Base-by-base conservation (phyloP, 495 filamentous ascomycete species). In the Penicillium cosmopolitanum region DNA sequence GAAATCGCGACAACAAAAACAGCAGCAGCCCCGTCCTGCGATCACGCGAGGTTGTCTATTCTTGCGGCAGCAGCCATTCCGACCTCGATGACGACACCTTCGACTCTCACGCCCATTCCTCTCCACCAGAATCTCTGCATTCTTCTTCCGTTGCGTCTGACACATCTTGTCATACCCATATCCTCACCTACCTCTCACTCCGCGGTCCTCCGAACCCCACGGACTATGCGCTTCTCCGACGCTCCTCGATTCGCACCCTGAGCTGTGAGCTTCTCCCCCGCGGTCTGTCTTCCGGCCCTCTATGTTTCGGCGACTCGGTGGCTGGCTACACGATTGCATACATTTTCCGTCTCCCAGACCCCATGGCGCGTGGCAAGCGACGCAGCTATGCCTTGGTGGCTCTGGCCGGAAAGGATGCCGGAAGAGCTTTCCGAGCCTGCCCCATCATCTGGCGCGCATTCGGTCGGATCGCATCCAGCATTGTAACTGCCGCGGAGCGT, bases 291-390 rank as follows among this genome's bases (percentile, higher is more conserved):
- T 86, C 86, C 15, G 93, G 93, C 0, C 90, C 91, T 11, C 82
- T 97, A 42, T 91, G 91, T 64, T 97, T 97, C 62, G 92, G 92
- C 23, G 93, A 96, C 64, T 82, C 88, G 4, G 74, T 82, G 1
- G 85, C 88, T 4, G 94, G 93, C 46, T 96, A 94, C 74, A 96
- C 93, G 3, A 94, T 94, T 11, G 93, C 93, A 57, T 96, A 91
- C 71, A 89, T 96, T 65, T 97, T 97, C 70, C 91, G 91, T 21
- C 88, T 97, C 10, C 86, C 88, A 16, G 93, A 97, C 69, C 83
- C 92, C 19, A 88, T 93, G 75, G 92, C 93, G 16, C 91, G 93
- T 36, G 93, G 93, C 44, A 86, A 90, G 60, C 85, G 89, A 63
- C 87, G 93, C 57, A 88, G 90, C 43, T 97, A 97, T 73, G 92